Conservation (phyloP, 306 rosid species). For the Lotus japonicus region DNA sequence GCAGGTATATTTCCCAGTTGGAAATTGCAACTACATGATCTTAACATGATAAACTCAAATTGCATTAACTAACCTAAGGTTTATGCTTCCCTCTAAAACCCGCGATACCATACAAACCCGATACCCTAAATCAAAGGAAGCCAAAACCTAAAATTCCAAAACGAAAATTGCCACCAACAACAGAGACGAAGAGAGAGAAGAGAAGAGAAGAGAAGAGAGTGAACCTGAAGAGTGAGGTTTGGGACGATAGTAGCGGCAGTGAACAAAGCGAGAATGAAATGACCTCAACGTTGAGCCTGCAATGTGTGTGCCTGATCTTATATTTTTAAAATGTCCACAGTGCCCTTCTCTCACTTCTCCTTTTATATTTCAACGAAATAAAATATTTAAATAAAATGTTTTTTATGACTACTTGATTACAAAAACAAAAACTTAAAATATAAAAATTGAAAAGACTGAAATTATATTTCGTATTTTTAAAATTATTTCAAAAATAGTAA, state of each 20-base stretch:
- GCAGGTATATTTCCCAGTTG: not conserved
- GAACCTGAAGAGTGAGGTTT: slow-evolving; percentile 18
- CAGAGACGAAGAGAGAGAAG: not conserved
- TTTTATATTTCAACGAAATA: not conserved
- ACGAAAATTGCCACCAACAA: not conserved
- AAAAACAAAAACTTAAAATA: too few relatives aligned
- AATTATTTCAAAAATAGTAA: too few relatives aligned
- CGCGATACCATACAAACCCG: not conserved
- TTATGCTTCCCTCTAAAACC: not conserved
- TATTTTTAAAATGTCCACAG: not conserved
- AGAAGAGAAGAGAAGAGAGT: too few relatives aligned
- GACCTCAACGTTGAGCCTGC: not conserved
- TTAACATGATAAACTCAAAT: not conserved
- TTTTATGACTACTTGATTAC: too few relatives aligned
- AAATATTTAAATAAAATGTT: too few relatives aligned
- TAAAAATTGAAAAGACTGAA: too few relatives aligned
- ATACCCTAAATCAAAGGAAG: slow-evolving; percentile 15
- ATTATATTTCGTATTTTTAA: too few relatives aligned
- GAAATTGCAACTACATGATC: not conserved
- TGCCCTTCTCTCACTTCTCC: not conserved
- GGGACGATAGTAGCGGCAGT: slow-evolving; percentile 5
- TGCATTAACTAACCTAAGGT: slow-evolving; percentile 15
- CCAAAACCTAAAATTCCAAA: slow-evolving; percentile 10
- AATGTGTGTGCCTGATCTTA: not conserved
- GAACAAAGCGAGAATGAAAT: not conserved